Conservation (phyloP, 1,284 basidiomycete genomes). For the Calocybe gambosa region DNA sequence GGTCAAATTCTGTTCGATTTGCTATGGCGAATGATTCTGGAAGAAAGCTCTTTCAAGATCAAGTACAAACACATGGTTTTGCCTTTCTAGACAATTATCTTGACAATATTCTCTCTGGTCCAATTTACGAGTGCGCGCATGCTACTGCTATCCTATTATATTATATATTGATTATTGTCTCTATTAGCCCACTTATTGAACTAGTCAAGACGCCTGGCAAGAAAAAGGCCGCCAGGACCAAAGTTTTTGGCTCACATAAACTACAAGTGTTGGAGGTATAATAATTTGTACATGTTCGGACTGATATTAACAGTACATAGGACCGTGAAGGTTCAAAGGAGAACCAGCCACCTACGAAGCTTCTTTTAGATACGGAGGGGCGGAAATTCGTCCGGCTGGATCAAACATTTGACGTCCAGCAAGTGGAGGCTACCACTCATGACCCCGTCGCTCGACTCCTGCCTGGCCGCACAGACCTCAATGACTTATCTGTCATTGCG, state of each 20-base stretch:
- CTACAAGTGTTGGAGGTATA: slow-evolving; percentile 4
- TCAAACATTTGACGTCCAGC: background rate
- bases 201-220: slow-evolving; percentile 79
- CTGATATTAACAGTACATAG: slow-evolving; percentile 4
- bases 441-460: too few species aligned
- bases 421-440: background rate
- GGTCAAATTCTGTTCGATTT: slow-evolving; percentile 61
- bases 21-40: slow-evolving; percentile 69
- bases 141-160: slow-evolving; percentile 2
- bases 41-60: slow-evolving; percentile 60
- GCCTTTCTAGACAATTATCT: slow-evolving; percentile 74
- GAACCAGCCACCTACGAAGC: slow-evolving; percentile 40
- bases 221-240: slow-evolving; percentile 50
- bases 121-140: slow-evolving; percentile 56
- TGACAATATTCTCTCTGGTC: slow-evolving; percentile 60
- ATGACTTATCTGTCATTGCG: slow-evolving; percentile 67
- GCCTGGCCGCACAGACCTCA: background rate
- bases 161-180: slow-evolving; percentile 3
- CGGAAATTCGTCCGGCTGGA: background rate
- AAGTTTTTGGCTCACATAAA: slow-evolving; percentile 36
- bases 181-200: slow-evolving; percentile 59
- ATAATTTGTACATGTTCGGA: background rate
- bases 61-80: slow-evolving; percentile 69
- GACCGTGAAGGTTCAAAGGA: slow-evolving; percentile 17
- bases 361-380: slow-evolving; percentile 38